These are phyloP conservation scores for Kluyveromyces sp. DNA, from an alignment of 1,139 yeast genomes.

Conservation along the genomic window DNA sequence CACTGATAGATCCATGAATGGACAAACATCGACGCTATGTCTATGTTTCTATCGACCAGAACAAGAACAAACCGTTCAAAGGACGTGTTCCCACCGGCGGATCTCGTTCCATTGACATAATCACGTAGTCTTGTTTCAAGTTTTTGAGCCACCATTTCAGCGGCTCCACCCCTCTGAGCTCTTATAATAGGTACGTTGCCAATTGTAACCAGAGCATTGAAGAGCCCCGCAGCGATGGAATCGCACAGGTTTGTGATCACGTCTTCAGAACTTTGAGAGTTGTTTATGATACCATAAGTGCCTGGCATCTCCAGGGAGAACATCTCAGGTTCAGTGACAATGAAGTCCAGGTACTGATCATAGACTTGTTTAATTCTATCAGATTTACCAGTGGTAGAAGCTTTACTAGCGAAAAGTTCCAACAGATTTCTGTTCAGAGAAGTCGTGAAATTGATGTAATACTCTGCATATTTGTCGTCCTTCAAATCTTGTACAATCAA, in stretches of 20 bases:
- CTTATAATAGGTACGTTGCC: slow-evolving; percentile 83
- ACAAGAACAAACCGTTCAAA: slow-evolving; percentile 68
- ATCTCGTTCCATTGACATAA: slow-evolving; percentile 64
- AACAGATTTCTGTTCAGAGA: slow-evolving; percentile 67
- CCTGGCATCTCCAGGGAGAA: slow-evolving; percentile 68
- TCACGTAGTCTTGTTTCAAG: slow-evolving; percentile 79
- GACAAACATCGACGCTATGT: slow-evolving; percentile 86
- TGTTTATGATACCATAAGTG: slow-evolving; percentile 63
- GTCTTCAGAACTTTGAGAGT: slow-evolving; percentile 66
- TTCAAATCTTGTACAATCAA: slow-evolving; percentile 65
- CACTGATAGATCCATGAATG: slow-evolving; percentile 99
- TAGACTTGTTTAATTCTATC: slow-evolving; percentile 74
- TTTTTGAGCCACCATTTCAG: slow-evolving; percentile 85
- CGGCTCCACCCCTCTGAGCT: slow-evolving; percentile 90
- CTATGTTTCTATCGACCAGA: slow-evolving; percentile 80
- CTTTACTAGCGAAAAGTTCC: slow-evolving; percentile 83
- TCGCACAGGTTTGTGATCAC: slow-evolving; percentile 64
- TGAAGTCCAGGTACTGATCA: slow-evolving; percentile 87
- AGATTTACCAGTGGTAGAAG: slow-evolving; percentile 64
- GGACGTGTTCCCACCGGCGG: slow-evolving; percentile 25
- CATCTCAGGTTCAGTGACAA: slow-evolving; percentile 87
- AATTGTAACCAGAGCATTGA: slow-evolving; percentile 70
- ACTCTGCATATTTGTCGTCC: slow-evolving; percentile 67
- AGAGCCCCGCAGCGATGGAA: slow-evolving; percentile 67
- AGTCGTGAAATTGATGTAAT: slow-evolving; percentile 81